Base-by-base conservation (phyloP, 2,329 filamentous ascomycete genomes). In the Aspergillus hiratsukae region DNA sequence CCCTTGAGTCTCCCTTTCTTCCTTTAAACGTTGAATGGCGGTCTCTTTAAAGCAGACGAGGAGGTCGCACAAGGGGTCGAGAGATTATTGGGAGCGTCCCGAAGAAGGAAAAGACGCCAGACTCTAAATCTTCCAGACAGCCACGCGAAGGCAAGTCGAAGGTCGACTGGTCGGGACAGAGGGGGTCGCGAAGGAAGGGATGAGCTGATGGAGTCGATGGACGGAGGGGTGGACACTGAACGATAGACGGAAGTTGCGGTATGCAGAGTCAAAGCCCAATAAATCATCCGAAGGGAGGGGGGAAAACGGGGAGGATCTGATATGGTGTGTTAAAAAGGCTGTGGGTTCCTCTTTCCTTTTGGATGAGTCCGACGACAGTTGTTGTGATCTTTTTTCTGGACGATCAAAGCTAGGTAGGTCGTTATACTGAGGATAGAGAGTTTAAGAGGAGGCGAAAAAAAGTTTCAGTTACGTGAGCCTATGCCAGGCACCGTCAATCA, bases 1-100 rank as follows among this genome's bases (percentile, higher is more conserved):
- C 63, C 63, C 63, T 65, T 65, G 58, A 57, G 58, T 65, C 63
- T 61, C 61, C 63, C 60, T 65, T 65, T 60, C 61, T 57, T 58
- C 51, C 54, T 63, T 64, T 64, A 64, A 65, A 55, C 54, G 29
- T 48, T 58, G 55, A 31, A 54, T 55, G 56, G 49, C 50, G 48
- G 50, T 29, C 48, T 52, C 56, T 45, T 53, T 55, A 53, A 55
- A 53, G 48, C 51, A 52, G 57, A 57, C 41, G 53, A 23, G 43
- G 31, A 53, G 19, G 54, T 46, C 28, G 63, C 64, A 62, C 64
- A 64, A 64, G 64, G 64, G 64, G 61, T 48, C 52, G 55, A 56
- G 51, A 54, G 57, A 40, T 21, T 21, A 37, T 54, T 52, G 28
- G 54, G 43, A 51, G 41, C 49, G 50, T 54, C 52, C 53, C 29